Evolutionary conservation across 2,329 filamentous ascomycete genomes (phyloP).

Genomic region (Neospermospora avenae): DNA sequence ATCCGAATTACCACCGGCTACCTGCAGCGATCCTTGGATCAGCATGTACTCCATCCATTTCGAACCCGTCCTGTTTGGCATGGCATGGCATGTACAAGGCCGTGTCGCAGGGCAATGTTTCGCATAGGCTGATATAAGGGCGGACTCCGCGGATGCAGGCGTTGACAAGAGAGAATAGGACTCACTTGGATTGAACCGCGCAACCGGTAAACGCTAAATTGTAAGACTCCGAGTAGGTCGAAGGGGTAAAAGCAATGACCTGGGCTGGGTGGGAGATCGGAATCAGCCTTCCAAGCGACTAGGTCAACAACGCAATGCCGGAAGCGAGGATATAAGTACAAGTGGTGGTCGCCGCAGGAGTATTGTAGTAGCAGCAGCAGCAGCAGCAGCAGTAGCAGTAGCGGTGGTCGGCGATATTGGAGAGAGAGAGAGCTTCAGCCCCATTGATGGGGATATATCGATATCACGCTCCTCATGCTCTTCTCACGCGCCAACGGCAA

Average conservation of each 20-base stretch:
- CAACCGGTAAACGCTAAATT: background rate
- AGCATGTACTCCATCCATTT: background rate
- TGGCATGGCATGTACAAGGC: background rate
- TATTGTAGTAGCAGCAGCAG: too few relatives aligned
- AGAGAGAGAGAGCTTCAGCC: slow-evolving; percentile 2
- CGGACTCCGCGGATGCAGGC: background rate
- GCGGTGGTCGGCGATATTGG: too few relatives aligned
- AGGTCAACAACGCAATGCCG: background rate
- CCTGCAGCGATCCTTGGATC: background rate
- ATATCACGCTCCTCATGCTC: background rate
- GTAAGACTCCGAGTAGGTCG: too few relatives aligned
- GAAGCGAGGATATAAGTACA: background rate
- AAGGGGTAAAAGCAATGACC: background rate
- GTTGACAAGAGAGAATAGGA: background rate
- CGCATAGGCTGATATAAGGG: background rate
- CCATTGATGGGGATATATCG: background rate
- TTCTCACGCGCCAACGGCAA: background rate
- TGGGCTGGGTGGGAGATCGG: too few relatives aligned
- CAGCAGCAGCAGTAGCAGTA: too few relatives aligned
- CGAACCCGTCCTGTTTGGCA: background rate
- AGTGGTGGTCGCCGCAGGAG: background rate
- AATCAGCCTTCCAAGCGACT: background rate
- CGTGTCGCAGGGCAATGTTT: background rate
- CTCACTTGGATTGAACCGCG: background rate
- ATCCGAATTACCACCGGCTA: slow-evolving; percentile 3